phyloP scores from a whole-genome alignment of 2,329 filamentous ascomycete genomes.

The Exophiala mesophila region DNA sequence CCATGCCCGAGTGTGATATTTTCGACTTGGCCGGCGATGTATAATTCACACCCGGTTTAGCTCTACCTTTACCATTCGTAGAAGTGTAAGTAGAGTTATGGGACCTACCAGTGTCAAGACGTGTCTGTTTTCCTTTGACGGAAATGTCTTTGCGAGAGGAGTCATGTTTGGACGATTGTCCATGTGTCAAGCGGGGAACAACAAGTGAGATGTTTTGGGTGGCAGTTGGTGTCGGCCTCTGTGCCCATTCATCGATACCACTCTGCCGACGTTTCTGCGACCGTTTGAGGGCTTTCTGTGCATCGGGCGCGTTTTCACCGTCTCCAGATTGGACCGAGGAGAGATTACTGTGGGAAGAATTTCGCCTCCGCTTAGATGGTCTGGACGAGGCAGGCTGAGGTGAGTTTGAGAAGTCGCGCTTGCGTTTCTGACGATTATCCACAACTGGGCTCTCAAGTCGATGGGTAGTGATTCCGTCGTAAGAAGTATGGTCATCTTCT shows the following conservation, averaged over 20 bases:
- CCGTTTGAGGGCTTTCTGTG: slow-evolving; percentile 15
- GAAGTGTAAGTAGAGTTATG: slow-evolving; percentile 14
- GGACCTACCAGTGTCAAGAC: neutral
- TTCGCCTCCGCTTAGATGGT: slow-evolving; percentile 7
- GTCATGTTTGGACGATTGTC: neutral
- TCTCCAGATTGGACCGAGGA: slow-evolving; percentile 10
- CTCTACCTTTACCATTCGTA: slow-evolving; percentile 19
- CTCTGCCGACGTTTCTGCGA: slow-evolving; percentile 15
- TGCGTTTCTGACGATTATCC: slow-evolving; percentile 12
- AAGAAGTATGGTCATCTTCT: neutral
- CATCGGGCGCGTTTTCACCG: neutral
- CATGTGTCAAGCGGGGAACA: slow-evolving; percentile 6
- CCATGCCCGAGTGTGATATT: slow-evolving; percentile 6
- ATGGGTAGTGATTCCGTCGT: neutral
- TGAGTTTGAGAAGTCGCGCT: slow-evolving; percentile 3
- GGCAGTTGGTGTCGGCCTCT: slow-evolving; percentile 8
- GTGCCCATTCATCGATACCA: slow-evolving; percentile 19
- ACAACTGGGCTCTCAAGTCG: slow-evolving; percentile 5
- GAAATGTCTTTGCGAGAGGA: neutral
- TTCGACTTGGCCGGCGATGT: slow-evolving; percentile 9
- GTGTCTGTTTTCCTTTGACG: neutral
- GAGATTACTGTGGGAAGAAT: too few relatives aligned
- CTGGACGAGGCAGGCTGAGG: neutral
- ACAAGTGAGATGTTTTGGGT: slow-evolving; percentile 12
- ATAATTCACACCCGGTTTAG: slow-evolving; percentile 16